phyloP scores from a whole-genome alignment of 1,139 yeast genomes.

The Hansenula anomala region DNA sequence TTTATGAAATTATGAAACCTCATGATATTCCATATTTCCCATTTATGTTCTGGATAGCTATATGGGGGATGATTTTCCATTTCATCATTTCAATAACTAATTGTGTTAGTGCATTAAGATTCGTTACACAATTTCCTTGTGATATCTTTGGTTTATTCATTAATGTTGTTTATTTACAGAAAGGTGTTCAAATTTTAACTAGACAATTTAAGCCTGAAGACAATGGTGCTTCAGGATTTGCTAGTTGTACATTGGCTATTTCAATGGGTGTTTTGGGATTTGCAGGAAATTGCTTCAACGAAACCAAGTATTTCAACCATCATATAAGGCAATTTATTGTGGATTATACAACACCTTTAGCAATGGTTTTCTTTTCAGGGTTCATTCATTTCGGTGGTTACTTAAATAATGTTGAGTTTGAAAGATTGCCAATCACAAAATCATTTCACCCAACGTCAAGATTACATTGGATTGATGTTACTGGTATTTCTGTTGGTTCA shows the following conservation, averaged over 20 bases:
- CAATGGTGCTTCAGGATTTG: slow-evolving; percentile 59
- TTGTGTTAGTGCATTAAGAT: slow-evolving; percentile 61
- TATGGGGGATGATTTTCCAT: slow-evolving; percentile 89
- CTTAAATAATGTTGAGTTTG: slow-evolving; percentile 46
- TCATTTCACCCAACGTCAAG: slow-evolving; percentile 74
- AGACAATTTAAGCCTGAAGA: slow-evolving; percentile 54
- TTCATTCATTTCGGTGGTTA: slow-evolving; percentile 87
- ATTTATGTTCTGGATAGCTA: slow-evolving; percentile 92
- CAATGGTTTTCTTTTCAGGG: slow-evolving; percentile 88
- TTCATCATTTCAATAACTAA: slow-evolving; percentile 67
- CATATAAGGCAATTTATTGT: slow-evolving; percentile 62
- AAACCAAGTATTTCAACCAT: slow-evolving; percentile 57
- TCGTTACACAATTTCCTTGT: slow-evolving; percentile 80
- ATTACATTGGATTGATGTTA: slow-evolving; percentile 47
- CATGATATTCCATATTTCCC: slow-evolving; percentile 53
- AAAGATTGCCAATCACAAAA: slow-evolving; percentile 62
- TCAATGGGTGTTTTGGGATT: slow-evolving; percentile 74
- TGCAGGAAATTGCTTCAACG: slow-evolving; percentile 52
- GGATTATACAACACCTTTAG: slow-evolving; percentile 81
- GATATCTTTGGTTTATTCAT: slow-evolving; percentile 93
- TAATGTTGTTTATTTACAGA: slow-evolving; percentile 83
- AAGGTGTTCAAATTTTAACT: slow-evolving; percentile 77
- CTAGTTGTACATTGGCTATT: slow-evolving; percentile 69
- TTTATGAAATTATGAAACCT: slow-evolving; percentile 71
- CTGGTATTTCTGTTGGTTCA: slow-evolving; percentile 59